Percentiles rank a stretch among this genome's conserved stretches.
Conservation (phyloP, 176 grass and related monocot species). For the Musa troglodytarum region DNA sequence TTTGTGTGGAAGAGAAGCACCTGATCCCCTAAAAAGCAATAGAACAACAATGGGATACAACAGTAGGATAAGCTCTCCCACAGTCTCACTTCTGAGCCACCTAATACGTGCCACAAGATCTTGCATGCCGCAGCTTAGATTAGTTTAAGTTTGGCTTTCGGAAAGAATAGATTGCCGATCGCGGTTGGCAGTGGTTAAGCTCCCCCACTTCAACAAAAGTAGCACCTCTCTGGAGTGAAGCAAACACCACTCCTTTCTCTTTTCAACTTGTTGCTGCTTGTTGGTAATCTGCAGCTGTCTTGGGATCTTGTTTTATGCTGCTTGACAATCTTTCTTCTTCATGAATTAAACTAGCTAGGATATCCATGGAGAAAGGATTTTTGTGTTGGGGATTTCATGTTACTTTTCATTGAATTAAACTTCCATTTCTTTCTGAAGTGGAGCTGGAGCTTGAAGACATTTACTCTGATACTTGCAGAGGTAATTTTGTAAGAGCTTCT, state of each 20-base stretch:
- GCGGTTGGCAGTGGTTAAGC: slow-evolving; percentile 36
- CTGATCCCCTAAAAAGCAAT: slow-evolving; percentile 35
- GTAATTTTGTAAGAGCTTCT: slow-evolving; percentile 43
- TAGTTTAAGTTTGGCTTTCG: background rate
- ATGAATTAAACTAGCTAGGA: background rate
- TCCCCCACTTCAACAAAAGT: slow-evolving; percentile 37
- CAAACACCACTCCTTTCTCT: background rate
- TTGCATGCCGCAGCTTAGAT: background rate
- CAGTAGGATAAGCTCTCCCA: slow-evolving; percentile 2
- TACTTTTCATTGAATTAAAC: no score
- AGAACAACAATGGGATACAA: background rate
- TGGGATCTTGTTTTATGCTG: slow-evolving; percentile 13
- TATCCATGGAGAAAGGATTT: background rate
- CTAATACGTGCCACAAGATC: background rate
- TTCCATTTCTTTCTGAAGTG: no score
- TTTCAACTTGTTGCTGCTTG: background rate
- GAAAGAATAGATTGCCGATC: slow-evolving; percentile 13
- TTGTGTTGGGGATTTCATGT: slow-evolving; percentile 18
- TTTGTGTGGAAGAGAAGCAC: slow-evolving; percentile 86
- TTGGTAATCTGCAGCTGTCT: slow-evolving; percentile 36
- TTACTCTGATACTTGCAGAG: slow-evolving; percentile 21
- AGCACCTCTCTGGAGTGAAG: slow-evolving; percentile 25
- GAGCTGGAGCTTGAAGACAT: slow-evolving; percentile 5
- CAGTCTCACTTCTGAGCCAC: slow-evolving; percentile 1
- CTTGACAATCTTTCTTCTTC: slow-evolving; percentile 35